phyloP scores from a whole-genome alignment of 441 rosid genomes.

The Brassica balearica region DNA sequence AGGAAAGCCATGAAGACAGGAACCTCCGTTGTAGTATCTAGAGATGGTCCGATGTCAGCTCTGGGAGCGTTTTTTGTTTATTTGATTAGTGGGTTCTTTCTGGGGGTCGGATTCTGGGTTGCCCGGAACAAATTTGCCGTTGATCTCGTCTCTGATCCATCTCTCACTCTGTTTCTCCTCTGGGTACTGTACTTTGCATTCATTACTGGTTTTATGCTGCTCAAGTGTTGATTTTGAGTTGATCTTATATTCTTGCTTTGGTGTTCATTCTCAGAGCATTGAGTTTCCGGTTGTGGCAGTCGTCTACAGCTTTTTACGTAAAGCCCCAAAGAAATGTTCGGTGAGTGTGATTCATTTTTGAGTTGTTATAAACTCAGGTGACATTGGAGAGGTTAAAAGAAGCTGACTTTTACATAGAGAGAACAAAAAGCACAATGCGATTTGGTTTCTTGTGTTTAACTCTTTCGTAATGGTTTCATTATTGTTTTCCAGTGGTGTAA shows the following conservation, averaged over 20 bases:
- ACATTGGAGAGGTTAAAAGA: not conserved
- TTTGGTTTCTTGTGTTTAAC: not conserved
- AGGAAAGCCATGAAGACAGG: constrained; percentile 15
- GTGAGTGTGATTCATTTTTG: not conserved
- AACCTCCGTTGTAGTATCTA: not conserved
- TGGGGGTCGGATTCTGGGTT: constrained; percentile 57
- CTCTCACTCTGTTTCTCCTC: constrained; percentile 56
- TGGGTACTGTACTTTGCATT: constrained; percentile 43
- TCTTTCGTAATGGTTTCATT: constrained; percentile 5
- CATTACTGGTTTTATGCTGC: not conserved
- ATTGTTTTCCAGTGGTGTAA: constrained; percentile 57
- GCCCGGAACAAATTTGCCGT: constrained; percentile 46
- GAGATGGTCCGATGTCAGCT: constrained; percentile 36
- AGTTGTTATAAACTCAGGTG: too few relatives aligned
- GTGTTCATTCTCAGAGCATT: constrained; percentile 6
- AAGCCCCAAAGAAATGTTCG: constrained; percentile 50
- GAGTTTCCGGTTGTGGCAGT: constrained; percentile 38
- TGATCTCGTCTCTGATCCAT: constrained; percentile 62
- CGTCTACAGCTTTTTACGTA: constrained; percentile 61
- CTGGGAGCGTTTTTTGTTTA: constrained; percentile 42
- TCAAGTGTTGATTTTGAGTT: not conserved
- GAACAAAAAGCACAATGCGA: not conserved
- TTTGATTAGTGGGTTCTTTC: constrained; percentile 46
- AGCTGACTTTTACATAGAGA: not conserved
- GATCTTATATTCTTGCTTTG: not conserved